These are phyloP conservation scores for Hymenoscyphus fraxineus DNA, from an alignment of 2,329 filamentous ascomycete species.

Conservation along the genomic window DNA sequence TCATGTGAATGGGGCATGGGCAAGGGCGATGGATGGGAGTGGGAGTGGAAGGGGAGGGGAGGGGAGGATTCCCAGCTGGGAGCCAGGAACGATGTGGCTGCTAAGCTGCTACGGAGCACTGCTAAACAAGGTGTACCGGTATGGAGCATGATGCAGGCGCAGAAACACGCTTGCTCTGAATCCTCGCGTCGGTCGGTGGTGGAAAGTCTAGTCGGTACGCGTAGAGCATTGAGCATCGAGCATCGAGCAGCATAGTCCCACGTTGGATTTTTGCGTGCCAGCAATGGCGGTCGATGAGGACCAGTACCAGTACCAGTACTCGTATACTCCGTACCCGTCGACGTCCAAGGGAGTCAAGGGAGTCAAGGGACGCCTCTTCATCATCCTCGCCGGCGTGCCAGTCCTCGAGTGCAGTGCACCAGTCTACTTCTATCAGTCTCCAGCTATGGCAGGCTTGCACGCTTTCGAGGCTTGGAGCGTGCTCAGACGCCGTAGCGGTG, in stretches of 20 bases:
- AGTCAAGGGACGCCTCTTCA: background rate
- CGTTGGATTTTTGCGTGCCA: no score
- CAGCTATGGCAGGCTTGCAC: no score
- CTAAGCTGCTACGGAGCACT: background rate
- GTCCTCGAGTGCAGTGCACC: no score
- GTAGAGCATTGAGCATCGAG: background rate
- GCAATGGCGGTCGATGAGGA: no score
- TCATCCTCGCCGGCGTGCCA: background rate
- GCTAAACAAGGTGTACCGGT: background rate
- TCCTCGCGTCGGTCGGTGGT: background rate
- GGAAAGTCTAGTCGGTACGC: background rate
- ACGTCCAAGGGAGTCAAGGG: no score
- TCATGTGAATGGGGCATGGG: background rate
- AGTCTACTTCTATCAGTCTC: no score
- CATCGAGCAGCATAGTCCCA: background rate
- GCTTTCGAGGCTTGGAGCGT: no score
- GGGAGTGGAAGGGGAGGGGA: background rate
- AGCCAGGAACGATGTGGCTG: background rate
- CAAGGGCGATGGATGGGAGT: background rate
- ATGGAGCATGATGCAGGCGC: background rate
- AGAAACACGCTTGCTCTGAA: background rate
- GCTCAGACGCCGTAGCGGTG: no score
- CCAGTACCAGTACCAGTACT: no score
- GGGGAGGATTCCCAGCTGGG: constrained; percentile 1
- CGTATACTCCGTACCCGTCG: no score